These are phyloP conservation scores for Fraxinus dipetala DNA, from an alignment of 305 asterid genomes.

Conservation along the genomic window DNA sequence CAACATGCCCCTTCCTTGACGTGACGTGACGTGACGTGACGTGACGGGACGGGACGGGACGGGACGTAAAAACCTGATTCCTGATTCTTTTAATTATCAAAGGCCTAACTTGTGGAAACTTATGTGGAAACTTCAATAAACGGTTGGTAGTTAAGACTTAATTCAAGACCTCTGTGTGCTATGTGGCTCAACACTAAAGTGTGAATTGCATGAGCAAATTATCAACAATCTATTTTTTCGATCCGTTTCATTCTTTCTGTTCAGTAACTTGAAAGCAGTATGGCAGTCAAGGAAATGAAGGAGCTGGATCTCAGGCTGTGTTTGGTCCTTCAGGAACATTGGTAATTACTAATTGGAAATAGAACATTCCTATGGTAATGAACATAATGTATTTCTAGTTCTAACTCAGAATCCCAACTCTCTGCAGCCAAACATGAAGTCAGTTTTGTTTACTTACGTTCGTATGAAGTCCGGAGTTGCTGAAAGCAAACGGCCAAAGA, in stretches of 20 bases:
- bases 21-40: background rate
- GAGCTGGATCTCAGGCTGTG: background rate
- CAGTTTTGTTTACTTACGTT: slow-evolving; percentile 40
- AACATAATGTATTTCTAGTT: background rate
- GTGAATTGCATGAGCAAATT: background rate
- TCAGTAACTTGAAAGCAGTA: background rate
- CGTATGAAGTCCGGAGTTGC: slow-evolving; percentile 75
- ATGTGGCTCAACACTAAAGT: background rate
- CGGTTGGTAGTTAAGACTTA: background rate
- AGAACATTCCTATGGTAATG: background rate
- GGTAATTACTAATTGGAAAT: background rate
- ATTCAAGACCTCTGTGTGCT: background rate
- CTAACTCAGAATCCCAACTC: background rate
- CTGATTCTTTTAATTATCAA: background rate
- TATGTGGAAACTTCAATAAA: background rate
- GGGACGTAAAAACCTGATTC: background rate
- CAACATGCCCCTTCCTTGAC: background rate
- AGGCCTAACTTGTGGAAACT: background rate
- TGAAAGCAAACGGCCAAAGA: slow-evolving; percentile 90
- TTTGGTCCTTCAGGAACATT: background rate
- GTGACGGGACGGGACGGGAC: background rate
- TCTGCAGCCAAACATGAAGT: background rate
- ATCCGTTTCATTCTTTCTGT: background rate
- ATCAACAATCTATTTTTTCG: background rate
- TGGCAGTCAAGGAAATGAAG: background rate